Conservation (phyloP, 2,329 filamentous ascomycete genomes). For the Akanthomyces uredinophilus region DNA sequence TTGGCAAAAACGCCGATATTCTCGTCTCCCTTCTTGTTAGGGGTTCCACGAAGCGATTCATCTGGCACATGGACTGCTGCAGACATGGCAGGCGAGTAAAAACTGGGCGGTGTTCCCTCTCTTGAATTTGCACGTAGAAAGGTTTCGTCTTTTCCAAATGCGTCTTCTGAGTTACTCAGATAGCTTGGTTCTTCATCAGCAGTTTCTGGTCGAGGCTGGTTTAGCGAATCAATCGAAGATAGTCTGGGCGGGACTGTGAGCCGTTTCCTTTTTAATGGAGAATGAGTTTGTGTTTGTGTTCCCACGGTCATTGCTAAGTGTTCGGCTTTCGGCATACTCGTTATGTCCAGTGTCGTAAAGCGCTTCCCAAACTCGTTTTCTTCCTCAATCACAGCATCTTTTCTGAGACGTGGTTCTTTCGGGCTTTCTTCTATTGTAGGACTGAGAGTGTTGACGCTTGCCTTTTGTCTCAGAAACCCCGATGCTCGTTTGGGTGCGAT, state of each 20-base stretch:
- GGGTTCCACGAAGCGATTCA: neutral
- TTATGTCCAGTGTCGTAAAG: neutral
- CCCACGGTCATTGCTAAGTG: neutral
- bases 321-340: neutral
- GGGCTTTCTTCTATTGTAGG: conserved; percentile 29
- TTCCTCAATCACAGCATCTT: neutral
- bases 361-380: neutral
- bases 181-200: neutral
- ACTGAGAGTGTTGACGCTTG: conserved; percentile 25
- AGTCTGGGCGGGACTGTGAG: conserved; percentile 8
- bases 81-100: neutral
- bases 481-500: conserved; percentile 20
- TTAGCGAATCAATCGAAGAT: conserved; percentile 4
- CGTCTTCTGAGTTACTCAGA: neutral
- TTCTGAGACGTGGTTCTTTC: neutral
- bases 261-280: neutral
- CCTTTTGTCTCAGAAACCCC: conserved; percentile 20
- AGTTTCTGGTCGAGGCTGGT: neutral
- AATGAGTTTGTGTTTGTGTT: neutral
- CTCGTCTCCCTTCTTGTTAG: neutral
- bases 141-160: neutral
- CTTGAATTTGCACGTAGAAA: neutral
- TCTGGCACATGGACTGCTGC: no score
- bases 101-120: neutral
- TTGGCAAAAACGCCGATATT: neutral